phyloP scores from a whole-genome alignment of 345 rosid species.

The Triadica sebifera region DNA sequence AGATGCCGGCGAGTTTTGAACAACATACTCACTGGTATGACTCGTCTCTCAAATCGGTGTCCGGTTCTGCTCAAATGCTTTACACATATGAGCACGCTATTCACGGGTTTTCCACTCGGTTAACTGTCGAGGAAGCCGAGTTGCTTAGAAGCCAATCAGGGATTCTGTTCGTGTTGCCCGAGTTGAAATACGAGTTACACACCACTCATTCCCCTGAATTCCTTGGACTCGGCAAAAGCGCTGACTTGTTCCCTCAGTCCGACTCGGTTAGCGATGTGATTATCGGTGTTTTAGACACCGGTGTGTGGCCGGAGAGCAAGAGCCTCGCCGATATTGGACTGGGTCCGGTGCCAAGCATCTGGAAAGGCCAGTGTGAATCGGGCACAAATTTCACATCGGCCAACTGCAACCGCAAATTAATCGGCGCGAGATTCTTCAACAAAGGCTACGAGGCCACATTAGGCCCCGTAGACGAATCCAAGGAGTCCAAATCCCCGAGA shows the following conservation, averaged over 20 bases:
- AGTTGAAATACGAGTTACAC: constrained; percentile 36
- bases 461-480: constrained; percentile 35
- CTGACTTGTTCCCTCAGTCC: constrained; percentile 29
- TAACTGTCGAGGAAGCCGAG: constrained; percentile 22
- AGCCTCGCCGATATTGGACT: constrained; percentile 37
- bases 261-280: constrained; percentile 30
- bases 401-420: constrained; percentile 26
- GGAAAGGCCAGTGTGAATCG: constrained; percentile 30
- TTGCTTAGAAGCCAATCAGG: constrained; percentile 44
- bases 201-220: constrained; percentile 44
- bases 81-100: constrained; percentile 28
- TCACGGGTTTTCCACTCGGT: constrained; percentile 29
- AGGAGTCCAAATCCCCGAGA: constrained; percentile 40
- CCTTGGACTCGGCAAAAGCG: constrained; percentile 32
- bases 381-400: constrained; percentile 26
- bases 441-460: constrained; percentile 39
- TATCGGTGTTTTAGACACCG: constrained; percentile 40
- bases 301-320: constrained; percentile 42
- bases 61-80: constrained; percentile 23
- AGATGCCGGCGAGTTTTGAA: constrained; percentile 61
- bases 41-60: constrained; percentile 30
- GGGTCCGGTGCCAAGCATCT: constrained; percentile 30
- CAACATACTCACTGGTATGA: constrained; percentile 37
- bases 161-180: constrained; percentile 38
- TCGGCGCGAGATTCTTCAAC: constrained; percentile 37